These are phyloP conservation scores for Furcasterigmium furcatum DNA, from an alignment of 2,329 filamentous ascomycete species.

Conservation along the genomic window DNA sequence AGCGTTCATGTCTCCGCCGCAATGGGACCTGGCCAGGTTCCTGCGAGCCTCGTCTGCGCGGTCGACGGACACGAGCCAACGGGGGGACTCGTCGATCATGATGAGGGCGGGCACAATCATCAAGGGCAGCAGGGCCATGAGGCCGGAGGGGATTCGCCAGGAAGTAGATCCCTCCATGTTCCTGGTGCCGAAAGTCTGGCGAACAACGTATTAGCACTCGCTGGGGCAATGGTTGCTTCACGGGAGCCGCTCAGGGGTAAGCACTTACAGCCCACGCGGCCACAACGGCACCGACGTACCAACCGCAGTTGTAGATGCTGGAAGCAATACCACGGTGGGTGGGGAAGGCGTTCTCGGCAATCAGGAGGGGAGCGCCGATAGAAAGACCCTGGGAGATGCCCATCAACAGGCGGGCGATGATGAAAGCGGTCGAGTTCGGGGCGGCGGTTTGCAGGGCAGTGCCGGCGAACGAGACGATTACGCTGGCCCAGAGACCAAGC, in stretches of 20 bases:
- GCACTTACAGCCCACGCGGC: conserved; percentile 23
- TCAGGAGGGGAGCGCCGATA: conserved; percentile 23
- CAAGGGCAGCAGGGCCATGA: conserved; percentile 41
- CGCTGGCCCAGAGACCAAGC: conserved; percentile 6
- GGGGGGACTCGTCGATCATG: conserved; percentile 23
- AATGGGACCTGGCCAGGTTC: conserved; percentile 19
- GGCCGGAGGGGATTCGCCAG: conserved; percentile 18
- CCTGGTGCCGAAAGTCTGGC: conserved; percentile 7
- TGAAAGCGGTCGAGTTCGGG: conserved; percentile 20
- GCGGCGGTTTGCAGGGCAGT: conserved; percentile 19
- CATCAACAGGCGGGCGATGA: conserved; percentile 26
- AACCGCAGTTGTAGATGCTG: conserved; percentile 22
- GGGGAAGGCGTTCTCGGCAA: conserved; percentile 28
- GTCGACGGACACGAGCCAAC: conserved; percentile 21
- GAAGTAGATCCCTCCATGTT: conserved; percentile 3
- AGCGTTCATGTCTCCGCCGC: conserved; percentile 15
- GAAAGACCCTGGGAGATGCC: conserved; percentile 25
- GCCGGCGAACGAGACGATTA: conserved; percentile 3
- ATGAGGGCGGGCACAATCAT: conserved; percentile 23
- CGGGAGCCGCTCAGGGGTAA: too few species aligned
- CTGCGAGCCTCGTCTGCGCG: conserved; percentile 20
- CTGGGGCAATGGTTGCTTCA: too few species aligned
- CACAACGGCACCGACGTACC: conserved; percentile 30
- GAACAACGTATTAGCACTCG: too few species aligned
- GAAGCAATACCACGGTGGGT: conserved; percentile 16